Conservation (phyloP, 202 grass and related monocot genomes). For the Cymbopogon flexuosus region DNA sequence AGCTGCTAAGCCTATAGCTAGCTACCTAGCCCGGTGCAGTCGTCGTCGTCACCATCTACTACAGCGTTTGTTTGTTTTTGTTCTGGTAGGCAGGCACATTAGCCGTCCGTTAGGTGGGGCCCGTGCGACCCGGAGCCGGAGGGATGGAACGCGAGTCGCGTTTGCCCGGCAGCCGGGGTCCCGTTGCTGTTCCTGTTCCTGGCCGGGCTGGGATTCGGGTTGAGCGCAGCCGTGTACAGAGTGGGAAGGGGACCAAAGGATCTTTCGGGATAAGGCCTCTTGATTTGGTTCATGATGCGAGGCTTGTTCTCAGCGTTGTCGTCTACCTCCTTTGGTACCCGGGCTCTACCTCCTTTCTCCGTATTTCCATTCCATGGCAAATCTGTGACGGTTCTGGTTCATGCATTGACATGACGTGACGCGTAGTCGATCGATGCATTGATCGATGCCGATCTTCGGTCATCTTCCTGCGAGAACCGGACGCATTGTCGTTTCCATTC, state of each 20-base stretch:
- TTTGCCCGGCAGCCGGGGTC: neutral
- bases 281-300: conserved; percentile 50
- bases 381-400: neutral
- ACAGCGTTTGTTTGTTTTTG: conserved; percentile 4
- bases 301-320: neutral
- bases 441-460: neutral
- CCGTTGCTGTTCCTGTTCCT: neutral
- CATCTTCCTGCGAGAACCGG: neutral
- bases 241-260: conserved; percentile 42
- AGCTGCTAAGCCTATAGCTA: too few relatives aligned
- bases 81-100: conserved; percentile 5
- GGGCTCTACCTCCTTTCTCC: neutral
- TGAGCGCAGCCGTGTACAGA: neutral
- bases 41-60: neutral
- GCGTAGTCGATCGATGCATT: neutral
- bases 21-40: neutral
- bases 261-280: conserved; percentile 46
- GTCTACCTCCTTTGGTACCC: conserved; percentile 3
- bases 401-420: conserved; percentile 15
- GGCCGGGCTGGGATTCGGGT: neutral
- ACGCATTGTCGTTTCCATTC: neutral
- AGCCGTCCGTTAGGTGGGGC: neutral
- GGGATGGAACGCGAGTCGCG: neutral
- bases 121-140: too few relatives aligned
- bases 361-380: neutral